Evolutionary conservation across 2,329 filamentous ascomycete species (phyloP).

Genomic region (Phyllosticta citrichinensis): DNA sequence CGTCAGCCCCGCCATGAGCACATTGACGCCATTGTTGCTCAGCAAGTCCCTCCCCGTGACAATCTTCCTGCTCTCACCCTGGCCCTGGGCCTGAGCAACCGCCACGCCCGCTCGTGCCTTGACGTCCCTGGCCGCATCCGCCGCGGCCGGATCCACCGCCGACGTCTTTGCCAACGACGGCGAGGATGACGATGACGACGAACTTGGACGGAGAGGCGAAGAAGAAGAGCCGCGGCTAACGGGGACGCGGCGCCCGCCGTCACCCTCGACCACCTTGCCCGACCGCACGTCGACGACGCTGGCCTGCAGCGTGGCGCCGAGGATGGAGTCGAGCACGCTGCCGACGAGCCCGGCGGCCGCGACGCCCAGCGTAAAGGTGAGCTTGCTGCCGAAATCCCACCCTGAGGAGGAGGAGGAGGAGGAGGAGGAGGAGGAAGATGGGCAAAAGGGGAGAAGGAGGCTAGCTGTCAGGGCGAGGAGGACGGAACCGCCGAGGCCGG

Average conservation of each 20-base stretch:
- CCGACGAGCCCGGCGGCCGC: conserved; percentile 67
- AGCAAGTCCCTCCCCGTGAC: conserved; percentile 64
- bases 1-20: conserved; percentile 78
- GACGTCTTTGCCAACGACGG: conserved; percentile 15
- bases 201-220: background rate
- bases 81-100: conserved; percentile 8
- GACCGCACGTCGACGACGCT: conserved; percentile 75
- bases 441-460: conserved; percentile 60
- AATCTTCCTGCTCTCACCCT: conserved; percentile 41
- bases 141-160: conserved; percentile 15
- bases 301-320: conserved; percentile 76
- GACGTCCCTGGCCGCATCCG: conserved; percentile 22
- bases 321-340: conserved; percentile 75
- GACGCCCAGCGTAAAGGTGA: conserved; percentile 42
- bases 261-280: conserved; percentile 83
- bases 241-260: conserved; percentile 54
- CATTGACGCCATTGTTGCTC: conserved; percentile 93
- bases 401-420: background rate
- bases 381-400: conserved; percentile 47
- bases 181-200: background rate
- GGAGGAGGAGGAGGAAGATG: background rate
- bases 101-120: conserved; percentile 19
- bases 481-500: conserved; percentile 64
- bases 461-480: conserved; percentile 58
- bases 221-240: conserved; percentile 19